A percentile compares a stretch with the other conserved stretches of the same genome.
phyloP scores from a whole-genome alignment of 495 filamentous ascomycete genomes.

The Hypoxylon lienhwacheense region DNA sequence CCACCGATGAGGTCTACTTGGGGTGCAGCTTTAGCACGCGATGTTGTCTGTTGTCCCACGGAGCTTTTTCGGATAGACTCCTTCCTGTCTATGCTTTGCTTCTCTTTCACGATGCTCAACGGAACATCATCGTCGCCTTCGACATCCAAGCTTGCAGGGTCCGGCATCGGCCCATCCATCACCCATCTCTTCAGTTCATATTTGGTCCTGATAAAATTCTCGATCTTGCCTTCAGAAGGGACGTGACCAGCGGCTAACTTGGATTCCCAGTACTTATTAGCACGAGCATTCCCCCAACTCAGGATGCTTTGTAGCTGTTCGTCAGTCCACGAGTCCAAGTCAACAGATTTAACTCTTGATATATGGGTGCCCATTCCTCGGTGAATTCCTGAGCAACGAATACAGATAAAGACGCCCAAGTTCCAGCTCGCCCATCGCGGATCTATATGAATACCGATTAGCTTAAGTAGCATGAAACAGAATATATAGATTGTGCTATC shows the following conservation, averaged over 20 bases:
- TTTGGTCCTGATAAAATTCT: slow-evolving; percentile 98
- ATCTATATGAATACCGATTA: slow-evolving; percentile 54
- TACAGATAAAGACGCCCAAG: slow-evolving; percentile 92
- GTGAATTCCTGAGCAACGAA: slow-evolving; percentile 97
- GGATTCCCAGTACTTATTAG: slow-evolving; percentile 98
- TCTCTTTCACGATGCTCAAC: slow-evolving; percentile 60
- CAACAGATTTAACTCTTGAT: slow-evolving; percentile 95
- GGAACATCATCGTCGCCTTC: slow-evolving; percentile 83
- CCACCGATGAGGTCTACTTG: slow-evolving; percentile 56
- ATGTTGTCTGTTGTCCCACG: slow-evolving; percentile 39
- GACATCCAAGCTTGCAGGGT: slow-evolving; percentile 80
- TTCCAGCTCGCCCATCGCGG: slow-evolving; percentile 99
- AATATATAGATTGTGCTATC: background rate
- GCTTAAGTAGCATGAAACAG: background rate
- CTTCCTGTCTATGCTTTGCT: slow-evolving; percentile 54
- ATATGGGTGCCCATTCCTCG: slow-evolving; percentile 99
- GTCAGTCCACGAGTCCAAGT: slow-evolving; percentile 97
- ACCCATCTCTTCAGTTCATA: slow-evolving; percentile 98
- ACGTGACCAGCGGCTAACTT: slow-evolving; percentile 89
- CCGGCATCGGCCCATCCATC: slow-evolving; percentile 93
- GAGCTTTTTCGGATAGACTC: slow-evolving; percentile 50
- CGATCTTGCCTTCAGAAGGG: slow-evolving; percentile 98
- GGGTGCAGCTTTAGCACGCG: slow-evolving; percentile 35
- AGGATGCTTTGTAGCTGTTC: slow-evolving; percentile 92
- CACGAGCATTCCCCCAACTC: slow-evolving; percentile 90